These are phyloP conservation scores for Microbotryum lychnidis-dioicae DNA, from an alignment of 1,284 basidiomycete species.

Conservation along the genomic window DNA sequence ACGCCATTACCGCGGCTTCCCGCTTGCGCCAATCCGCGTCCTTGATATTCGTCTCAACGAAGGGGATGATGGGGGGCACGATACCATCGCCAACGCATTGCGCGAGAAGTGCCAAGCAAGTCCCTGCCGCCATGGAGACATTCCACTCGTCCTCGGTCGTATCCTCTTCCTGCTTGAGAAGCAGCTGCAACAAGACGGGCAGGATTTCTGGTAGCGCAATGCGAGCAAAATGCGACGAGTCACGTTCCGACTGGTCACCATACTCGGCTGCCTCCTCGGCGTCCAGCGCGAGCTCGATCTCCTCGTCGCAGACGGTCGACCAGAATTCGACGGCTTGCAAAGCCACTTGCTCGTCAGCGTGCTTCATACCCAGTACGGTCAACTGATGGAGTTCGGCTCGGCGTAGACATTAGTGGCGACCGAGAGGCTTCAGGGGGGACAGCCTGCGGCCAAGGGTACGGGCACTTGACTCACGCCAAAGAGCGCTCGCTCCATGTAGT, in stretches of 20 bases:
- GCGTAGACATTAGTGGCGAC: background rate
- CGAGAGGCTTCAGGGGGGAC: background rate
- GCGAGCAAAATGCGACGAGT: conserved; percentile 87
- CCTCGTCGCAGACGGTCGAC: conserved; percentile 98
- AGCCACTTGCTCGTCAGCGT: conserved; percentile 80
- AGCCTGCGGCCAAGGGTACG: background rate
- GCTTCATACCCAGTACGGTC: conserved; percentile 98
- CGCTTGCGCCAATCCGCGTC: conserved; percentile 82
- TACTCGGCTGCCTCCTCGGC: conserved; percentile 86
- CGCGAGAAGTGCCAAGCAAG: conserved; percentile 80
- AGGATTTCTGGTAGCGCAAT: conserved; percentile 89
- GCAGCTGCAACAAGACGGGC: conserved; percentile 78
- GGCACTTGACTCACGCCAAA: conserved; percentile 65
- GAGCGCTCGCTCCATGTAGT: conserved; percentile 98
- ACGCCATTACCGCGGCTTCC: conserved; percentile 96
- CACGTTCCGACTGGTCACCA: conserved; percentile 69
- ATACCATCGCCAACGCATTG: conserved; percentile 85
- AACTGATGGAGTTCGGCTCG: conserved; percentile 50
- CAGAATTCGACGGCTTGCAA: conserved; percentile 98
- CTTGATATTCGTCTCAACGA: conserved; percentile 95
- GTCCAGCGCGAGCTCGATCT: conserved; percentile 86
- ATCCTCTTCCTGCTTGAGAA: conserved; percentile 91
- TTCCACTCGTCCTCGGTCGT: conserved; percentile 99
- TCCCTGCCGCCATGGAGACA: conserved; percentile 94
- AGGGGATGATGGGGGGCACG: conserved; percentile 88